Conservation (phyloP, 768 basidiomycete genomes). For the Tylopilus sp. region DNA sequence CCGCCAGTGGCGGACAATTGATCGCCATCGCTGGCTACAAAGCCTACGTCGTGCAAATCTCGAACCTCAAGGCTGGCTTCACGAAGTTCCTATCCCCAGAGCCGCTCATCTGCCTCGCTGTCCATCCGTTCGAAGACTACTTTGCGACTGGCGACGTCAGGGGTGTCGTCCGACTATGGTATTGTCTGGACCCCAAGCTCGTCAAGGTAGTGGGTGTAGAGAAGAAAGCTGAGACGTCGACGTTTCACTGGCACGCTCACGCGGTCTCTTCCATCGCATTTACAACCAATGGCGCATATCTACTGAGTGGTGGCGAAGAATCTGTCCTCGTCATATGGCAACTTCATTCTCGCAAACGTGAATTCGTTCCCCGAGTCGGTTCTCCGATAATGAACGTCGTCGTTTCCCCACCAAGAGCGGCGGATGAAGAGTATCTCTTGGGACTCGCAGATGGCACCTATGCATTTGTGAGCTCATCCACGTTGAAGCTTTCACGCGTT, state of each 20-base stretch:
- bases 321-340: constrained; percentile 98
- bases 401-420: constrained; percentile 45
- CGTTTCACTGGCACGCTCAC: constrained; percentile 96
- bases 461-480: constrained; percentile 67
- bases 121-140: constrained; percentile 87
- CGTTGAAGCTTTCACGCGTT: constrained; percentile 66
- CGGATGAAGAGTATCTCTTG: constrained; percentile 84
- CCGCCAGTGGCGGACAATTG: constrained; percentile 75
- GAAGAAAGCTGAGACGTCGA: constrained; percentile 79
- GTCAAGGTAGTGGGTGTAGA: constrained; percentile 58
- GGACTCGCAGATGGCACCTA: constrained; percentile 80
- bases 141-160: constrained; percentile 92
- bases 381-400: constrained; percentile 76
- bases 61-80: constrained; percentile 61
- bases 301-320: constrained; percentile 94
- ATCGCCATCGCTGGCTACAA: constrained; percentile 74
- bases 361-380: constrained; percentile 91
- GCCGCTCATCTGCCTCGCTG: constrained; percentile 75
- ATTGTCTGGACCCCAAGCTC: constrained; percentile 71
- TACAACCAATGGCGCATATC: constrained; percentile 85
- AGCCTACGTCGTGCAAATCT: constrained; percentile 66
- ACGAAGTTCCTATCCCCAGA: constrained; percentile 83
- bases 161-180: constrained; percentile 89
- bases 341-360: constrained; percentile 79
- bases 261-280: constrained; percentile 85